These are phyloP conservation scores for Mycena vitilis DNA, from an alignment of 768 basidiomycete genomes.

Conservation along the genomic window DNA sequence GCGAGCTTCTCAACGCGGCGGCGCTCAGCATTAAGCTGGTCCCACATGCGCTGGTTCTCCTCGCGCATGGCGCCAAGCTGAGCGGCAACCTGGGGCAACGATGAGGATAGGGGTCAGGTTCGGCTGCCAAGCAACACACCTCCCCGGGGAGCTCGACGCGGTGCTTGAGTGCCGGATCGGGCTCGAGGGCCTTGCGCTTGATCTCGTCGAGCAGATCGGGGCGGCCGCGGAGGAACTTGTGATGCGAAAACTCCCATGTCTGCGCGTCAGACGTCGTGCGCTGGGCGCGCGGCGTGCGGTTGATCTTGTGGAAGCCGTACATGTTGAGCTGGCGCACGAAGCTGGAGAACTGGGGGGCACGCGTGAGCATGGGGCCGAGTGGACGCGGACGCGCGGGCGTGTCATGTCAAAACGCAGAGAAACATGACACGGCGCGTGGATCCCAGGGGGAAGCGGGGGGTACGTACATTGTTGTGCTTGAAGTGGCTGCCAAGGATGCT, in stretches of 20 bases:
- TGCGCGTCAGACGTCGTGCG: conserved; percentile 84
- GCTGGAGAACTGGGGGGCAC: conserved; percentile 79
- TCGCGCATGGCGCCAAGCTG: conserved; percentile 79
- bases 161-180: conserved; percentile 76
- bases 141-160: conserved; percentile 87
- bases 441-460: conserved; percentile 17
- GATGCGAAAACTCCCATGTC: conserved; percentile 91
- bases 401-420: conserved; percentile 9
- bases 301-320: conserved; percentile 97
- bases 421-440: conserved; percentile 27
- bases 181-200: conserved; percentile 87
- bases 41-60: conserved; percentile 75
- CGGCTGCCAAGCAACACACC: conserved; percentile 55
- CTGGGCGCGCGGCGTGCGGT: conserved; percentile 88
- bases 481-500: conserved; percentile 89
- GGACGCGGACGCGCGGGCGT: background rate
- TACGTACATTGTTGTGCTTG: conserved; percentile 88
- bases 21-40: conserved; percentile 65
- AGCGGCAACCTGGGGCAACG: conserved; percentile 57
- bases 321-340: conserved; percentile 97
- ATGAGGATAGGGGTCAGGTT: conserved; percentile 28
- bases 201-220: conserved; percentile 88
- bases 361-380: background rate
- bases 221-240: conserved; percentile 84
- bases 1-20: conserved; percentile 72